Percentiles rank a stretch among this genome's conserved stretches.
These are phyloP conservation scores for Citrus sinensis DNA, from an alignment of 345 rosid species.

Conservation along the genomic window DNA sequence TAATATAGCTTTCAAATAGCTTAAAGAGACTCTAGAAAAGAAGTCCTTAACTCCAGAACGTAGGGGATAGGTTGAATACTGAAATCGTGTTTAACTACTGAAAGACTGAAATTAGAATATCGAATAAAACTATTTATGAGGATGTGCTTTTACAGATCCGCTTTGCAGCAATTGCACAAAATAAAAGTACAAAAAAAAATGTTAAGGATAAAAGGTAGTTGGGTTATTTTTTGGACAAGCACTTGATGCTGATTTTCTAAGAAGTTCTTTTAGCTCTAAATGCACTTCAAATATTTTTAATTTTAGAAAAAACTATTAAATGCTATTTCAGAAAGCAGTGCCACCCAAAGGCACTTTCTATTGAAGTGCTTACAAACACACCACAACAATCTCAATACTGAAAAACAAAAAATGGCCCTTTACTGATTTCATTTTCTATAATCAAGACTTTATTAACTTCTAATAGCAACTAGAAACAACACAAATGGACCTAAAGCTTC, in stretches of 20 bases:
- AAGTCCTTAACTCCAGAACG: no score
- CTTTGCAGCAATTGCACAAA: not conserved
- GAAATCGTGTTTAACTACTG: no score
- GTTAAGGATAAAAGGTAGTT: not conserved
- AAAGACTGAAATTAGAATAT: no score
- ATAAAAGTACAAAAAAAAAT: not conserved
- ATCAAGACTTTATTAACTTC: not conserved
- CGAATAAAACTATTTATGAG: no score
- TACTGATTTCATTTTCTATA: not conserved
- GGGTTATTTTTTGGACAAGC: not conserved
- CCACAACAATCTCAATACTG: not conserved
- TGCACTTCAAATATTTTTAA: not conserved
- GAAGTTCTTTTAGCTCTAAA: not conserved
- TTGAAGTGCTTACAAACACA: not conserved
- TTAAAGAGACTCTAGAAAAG: no score
- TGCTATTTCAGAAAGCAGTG: not conserved
- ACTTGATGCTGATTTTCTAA: not conserved
- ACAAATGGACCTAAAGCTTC: not conserved
- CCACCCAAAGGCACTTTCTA: not conserved
- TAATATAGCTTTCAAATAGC: no score
- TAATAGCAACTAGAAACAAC: not conserved
- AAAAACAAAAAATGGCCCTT: not conserved
- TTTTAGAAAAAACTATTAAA: not conserved
- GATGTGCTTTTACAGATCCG: not conserved
- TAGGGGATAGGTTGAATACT: no score